These are phyloP conservation scores for Pythium sukuiense DNA, from an alignment of 352 stramenopile genomes.

Conservation along the genomic window DNA sequence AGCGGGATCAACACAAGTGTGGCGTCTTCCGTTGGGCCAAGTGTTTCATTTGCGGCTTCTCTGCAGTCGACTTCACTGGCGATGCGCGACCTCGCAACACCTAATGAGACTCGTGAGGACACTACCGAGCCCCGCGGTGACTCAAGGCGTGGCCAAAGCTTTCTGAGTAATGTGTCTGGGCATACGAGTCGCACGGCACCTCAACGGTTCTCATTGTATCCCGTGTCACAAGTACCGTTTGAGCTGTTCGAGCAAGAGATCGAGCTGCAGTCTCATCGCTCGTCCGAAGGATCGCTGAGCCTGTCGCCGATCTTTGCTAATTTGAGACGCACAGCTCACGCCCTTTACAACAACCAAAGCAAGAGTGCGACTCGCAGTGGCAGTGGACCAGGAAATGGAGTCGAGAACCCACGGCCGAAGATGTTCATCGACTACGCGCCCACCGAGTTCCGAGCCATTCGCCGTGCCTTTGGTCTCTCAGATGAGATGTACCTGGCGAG, in stretches of 20 bases:
- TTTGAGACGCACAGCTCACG: constrained; percentile 44
- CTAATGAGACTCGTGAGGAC: constrained; percentile 4
- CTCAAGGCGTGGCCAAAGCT: constrained; percentile 5
- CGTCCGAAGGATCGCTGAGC: constrained; percentile 28
- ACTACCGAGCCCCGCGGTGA: not conserved
- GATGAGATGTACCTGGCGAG: constrained; percentile 72
- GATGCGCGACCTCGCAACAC: constrained; percentile 2
- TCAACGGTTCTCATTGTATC: constrained; percentile 59
- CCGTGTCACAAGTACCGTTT: constrained; percentile 71
- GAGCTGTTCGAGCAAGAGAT: constrained; percentile 79
- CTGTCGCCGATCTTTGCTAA: constrained; percentile 48
- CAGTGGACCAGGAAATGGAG: not conserved
- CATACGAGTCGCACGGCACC: not conserved
- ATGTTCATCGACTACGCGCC: constrained; percentile 79
- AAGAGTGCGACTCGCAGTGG: constrained; percentile 28
- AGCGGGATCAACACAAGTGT: constrained; percentile 7
- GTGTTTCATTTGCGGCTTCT: constrained; percentile 6
- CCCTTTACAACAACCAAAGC: constrained; percentile 34
- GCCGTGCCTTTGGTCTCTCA: constrained; percentile 57
- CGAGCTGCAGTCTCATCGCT: constrained; percentile 56
- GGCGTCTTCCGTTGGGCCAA: constrained; percentile 5
- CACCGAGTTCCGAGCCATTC: constrained; percentile 61
- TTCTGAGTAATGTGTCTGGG: constrained; percentile 4
- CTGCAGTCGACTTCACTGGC: not conserved
- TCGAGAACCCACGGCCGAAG: constrained; percentile 61